phyloP scores from a whole-genome alignment of 257 asterid genomes.

The Oldenlandia corymbosa region DNA sequence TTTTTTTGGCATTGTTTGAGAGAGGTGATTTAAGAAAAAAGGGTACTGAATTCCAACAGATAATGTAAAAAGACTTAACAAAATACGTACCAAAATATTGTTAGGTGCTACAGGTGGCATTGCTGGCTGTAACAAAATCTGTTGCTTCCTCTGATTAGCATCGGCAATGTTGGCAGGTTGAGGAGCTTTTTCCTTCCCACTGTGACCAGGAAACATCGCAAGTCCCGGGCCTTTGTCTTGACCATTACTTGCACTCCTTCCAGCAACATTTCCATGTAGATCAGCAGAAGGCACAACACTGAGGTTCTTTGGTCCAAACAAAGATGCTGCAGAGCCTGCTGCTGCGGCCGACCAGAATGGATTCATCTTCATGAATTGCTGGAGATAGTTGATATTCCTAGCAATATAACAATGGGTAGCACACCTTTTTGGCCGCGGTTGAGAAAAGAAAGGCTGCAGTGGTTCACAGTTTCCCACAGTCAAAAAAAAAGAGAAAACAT shows the following conservation, averaged over 20 bases:
- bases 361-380: slow-evolving; percentile 70
- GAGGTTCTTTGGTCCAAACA: slow-evolving; percentile 60
- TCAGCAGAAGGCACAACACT: slow-evolving; percentile 51
- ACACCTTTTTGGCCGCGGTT: slow-evolving; percentile 76
- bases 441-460: slow-evolving; percentile 65
- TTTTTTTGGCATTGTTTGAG: too few relatives aligned
- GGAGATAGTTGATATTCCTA: slow-evolving; percentile 59
- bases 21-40: too few relatives aligned
- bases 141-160: slow-evolving; percentile 71
- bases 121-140: slow-evolving; percentile 70
- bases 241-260: slow-evolving; percentile 29
- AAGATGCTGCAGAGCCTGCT: slow-evolving; percentile 51
- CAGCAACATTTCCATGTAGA: slow-evolving; percentile 40
- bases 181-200: slow-evolving; percentile 54
- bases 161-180: slow-evolving; percentile 44
- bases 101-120: slow-evolving; percentile 72
- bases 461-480: neutral
- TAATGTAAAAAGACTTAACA: too few relatives aligned
- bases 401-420: slow-evolving; percentile 95
- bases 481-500: neutral
- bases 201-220: slow-evolving; percentile 34
- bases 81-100: slow-evolving; percentile 53
- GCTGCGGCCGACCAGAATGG: slow-evolving; percentile 62
- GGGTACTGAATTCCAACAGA: too few relatives aligned
- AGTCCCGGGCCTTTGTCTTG: slow-evolving; percentile 50